Conservation (phyloP, 2,329 filamentous ascomycete species). For the Zymoseptoria ardabiliae region DNA sequence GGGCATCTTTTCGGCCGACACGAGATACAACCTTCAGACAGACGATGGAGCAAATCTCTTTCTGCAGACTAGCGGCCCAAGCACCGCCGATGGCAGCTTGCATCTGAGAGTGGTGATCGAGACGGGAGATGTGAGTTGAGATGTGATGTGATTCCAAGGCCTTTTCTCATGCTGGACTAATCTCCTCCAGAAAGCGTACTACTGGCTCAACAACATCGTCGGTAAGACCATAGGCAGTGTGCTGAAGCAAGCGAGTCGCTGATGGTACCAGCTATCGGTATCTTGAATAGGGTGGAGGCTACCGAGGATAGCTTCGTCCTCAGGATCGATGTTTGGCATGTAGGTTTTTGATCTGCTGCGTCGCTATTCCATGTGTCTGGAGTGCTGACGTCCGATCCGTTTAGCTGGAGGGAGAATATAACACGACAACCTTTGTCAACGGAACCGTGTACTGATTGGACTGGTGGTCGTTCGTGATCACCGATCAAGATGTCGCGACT, state of each 20-base stretch:
- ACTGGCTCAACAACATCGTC: conserved; percentile 34
- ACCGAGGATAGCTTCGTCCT: conserved; percentile 14
- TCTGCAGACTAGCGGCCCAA: conserved; percentile 28
- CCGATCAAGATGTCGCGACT: neutral
- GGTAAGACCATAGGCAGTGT: neutral
- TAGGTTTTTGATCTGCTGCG: conserved; percentile 12
- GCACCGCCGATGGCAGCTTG: conserved; percentile 23
- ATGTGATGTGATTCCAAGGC: neutral
- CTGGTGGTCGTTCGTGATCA: conserved; percentile 3
- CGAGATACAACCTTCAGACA: conserved; percentile 32
- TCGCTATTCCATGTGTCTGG: neutral
- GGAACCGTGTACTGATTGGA: conserved; percentile 10
- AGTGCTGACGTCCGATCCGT: neutral
- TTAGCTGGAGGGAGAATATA: conserved; percentile 12
- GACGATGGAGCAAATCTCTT: conserved; percentile 31
- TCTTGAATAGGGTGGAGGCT: conserved; percentile 9
- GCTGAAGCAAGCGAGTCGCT: neutral
- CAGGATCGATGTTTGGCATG: conserved; percentile 25
- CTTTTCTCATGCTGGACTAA: neutral
- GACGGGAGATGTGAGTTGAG: conserved; percentile 24
- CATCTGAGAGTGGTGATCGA: conserved; percentile 31
- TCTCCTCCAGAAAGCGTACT: conserved; percentile 15
- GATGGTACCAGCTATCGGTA: conserved; percentile 11
- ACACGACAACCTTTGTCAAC: conserved; percentile 15
- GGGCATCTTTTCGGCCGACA: conserved; percentile 29